Evolutionary conservation across 2,329 filamentous ascomycete species (phyloP), one percentile per base, ranked within the genome.

Genomic region (Colletotrichum sp.): DNA sequence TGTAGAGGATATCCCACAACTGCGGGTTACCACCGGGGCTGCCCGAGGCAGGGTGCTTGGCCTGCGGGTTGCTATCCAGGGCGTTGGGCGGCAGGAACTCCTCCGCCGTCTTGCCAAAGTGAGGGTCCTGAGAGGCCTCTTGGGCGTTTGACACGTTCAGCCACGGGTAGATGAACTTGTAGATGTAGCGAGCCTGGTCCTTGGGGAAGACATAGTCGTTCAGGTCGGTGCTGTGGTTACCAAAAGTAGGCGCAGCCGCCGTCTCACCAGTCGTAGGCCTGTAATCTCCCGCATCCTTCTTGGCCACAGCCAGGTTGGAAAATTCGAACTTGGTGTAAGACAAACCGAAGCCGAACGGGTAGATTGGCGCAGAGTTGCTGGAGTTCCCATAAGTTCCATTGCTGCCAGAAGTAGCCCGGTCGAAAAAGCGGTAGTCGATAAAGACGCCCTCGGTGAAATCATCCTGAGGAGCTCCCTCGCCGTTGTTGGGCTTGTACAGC

Each of bases 301-400:
- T 89, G 77, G 86, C 79, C 38, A 95, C 85, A 34, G 87, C 83
- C 38, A 97, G 85, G 81, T 94, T 87, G n/a, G 93, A 91, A 86
- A 95, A 95, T 69, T 90, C 83, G 81, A 97, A 96, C 4, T 89
- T 95, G 1, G 94, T 95, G 88, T 97, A 97, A 5, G 92, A 94
- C 14, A 97, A 87, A 71, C 95, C 95, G 80, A 90, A 94, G 9
- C 95, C 95, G 79, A 97, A 97, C 81, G 96, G 94, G 84, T 93
- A 97, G 77, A 94, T 90, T 2, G 95, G 94, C 2, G 91, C 90
- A 86, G 86, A 83, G 7, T 76, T 64, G 24, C 56, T 69, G 4
- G 70, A 63, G 69, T 55, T 76, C 7, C 26, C 28, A 21, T 63
- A 59, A 16, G 62, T 66, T 43, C 38, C 75, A 38, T 79, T 78